A percentile compares a stretch with the other conserved stretches of the same genome.
These are phyloP conservation scores for Metschnikowia proteae DNA, from an alignment of 805 yeast species.

Conservation along the genomic window DNA sequence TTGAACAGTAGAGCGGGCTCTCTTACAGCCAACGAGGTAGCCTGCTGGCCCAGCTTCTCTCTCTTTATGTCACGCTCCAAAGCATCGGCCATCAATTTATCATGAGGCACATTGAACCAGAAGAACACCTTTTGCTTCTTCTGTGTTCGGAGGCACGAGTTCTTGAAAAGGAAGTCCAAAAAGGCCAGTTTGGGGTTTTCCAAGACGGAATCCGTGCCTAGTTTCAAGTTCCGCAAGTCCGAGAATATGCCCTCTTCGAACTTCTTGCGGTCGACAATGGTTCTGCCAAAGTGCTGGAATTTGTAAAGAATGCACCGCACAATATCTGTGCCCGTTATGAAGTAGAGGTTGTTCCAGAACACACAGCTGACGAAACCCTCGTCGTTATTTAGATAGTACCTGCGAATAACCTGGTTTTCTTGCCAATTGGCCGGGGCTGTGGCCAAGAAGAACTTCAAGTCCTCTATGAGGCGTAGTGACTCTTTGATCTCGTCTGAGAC, in stretches of 20 bases:
- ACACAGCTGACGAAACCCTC: slow-evolving; percentile 93
- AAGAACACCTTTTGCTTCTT: slow-evolving; percentile 95
- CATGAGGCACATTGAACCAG: slow-evolving; percentile 96
- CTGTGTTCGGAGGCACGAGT: slow-evolving; percentile 86
- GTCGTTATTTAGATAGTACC: slow-evolving; percentile 80
- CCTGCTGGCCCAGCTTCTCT: slow-evolving; percentile 55
- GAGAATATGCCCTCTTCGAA: slow-evolving; percentile 96
- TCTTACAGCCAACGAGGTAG: slow-evolving; percentile 67
- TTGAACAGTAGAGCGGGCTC: slow-evolving; percentile 81
- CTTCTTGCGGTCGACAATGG: slow-evolving; percentile 80
- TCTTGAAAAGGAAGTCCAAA: slow-evolving; percentile 76
- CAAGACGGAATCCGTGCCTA: slow-evolving; percentile 81
- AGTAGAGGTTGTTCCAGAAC: slow-evolving; percentile 84
- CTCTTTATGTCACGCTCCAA: slow-evolving; percentile 86
- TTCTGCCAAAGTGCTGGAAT: slow-evolving; percentile 86
- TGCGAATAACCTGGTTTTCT: slow-evolving; percentile 77
- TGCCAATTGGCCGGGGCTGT: slow-evolving; percentile 97
- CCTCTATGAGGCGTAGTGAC: slow-evolving; percentile 62
- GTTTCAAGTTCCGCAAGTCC: slow-evolving; percentile 80
- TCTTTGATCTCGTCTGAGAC: slow-evolving; percentile 31
- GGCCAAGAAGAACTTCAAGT: slow-evolving; percentile 77
- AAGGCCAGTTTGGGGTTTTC: slow-evolving; percentile 86
- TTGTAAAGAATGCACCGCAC: slow-evolving; percentile 87
- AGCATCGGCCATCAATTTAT: slow-evolving; percentile 87
- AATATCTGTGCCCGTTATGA: slow-evolving; percentile 93